phyloP scores from a whole-genome alignment of 2,329 filamentous ascomycete genomes.

The Coniella vitis region DNA sequence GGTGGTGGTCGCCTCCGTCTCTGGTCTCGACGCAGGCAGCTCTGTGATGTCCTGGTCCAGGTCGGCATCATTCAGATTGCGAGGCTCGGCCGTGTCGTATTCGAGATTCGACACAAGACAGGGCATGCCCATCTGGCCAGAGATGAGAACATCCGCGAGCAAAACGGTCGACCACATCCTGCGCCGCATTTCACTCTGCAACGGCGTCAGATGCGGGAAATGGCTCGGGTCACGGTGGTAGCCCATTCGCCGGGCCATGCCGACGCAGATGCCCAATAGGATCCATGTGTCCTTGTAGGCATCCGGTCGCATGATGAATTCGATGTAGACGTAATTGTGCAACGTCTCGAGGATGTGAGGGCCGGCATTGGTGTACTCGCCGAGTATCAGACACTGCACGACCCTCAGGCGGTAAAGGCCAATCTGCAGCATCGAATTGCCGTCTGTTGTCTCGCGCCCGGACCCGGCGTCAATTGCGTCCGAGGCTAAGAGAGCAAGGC shows the following conservation, averaged over 20 bases:
- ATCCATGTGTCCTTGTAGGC: slow-evolving; percentile 19
- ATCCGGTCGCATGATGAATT: slow-evolving; percentile 25
- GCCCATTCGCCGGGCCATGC: slow-evolving; percentile 6
- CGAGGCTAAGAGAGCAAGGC: slow-evolving; percentile 20
- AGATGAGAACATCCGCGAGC: slow-evolving; percentile 3
- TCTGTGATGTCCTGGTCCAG: background rate
- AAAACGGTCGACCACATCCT: slow-evolving; percentile 6
- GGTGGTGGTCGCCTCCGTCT: background rate
- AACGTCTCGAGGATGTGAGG: slow-evolving; percentile 34
- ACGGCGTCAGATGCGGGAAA: background rate
- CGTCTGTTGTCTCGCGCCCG: background rate
- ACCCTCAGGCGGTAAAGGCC: slow-evolving; percentile 23
- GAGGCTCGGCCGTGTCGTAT: slow-evolving; percentile 6
- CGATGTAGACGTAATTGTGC: slow-evolving; percentile 28
- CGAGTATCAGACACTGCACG: slow-evolving; percentile 31
- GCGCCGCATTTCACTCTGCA: slow-evolving; percentile 6
- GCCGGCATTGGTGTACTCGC: slow-evolving; percentile 36
- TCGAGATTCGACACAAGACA: background rate
- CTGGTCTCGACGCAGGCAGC: slow-evolving; percentile 2
- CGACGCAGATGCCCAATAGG: background rate
- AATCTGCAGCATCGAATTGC: background rate
- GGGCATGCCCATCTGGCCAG: slow-evolving; percentile 6
- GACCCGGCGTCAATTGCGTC: background rate
- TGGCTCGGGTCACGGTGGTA: slow-evolving; percentile 10
- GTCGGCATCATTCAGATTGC: slow-evolving; percentile 4